Conservation (phyloP, 2,329 filamentous ascomycete species). For the Arachnomyces sp. region DNA sequence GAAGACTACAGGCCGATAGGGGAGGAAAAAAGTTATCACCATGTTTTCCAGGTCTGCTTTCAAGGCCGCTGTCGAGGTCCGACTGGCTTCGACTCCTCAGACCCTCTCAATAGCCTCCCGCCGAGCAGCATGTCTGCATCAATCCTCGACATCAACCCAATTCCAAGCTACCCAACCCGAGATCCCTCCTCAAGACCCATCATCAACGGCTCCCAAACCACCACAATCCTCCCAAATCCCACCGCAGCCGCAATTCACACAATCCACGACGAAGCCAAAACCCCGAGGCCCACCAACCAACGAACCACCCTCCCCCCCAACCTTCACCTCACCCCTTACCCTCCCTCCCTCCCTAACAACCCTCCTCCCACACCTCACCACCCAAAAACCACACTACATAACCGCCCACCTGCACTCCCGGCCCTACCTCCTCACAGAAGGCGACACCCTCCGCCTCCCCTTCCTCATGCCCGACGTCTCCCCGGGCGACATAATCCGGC, state of each 20-base stretch:
- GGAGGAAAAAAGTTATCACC: conserved; percentile 7
- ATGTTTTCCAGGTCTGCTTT: conserved; percentile 33
- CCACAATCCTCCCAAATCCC: conserved; percentile 19
- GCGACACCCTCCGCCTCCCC: conserved; percentile 67
- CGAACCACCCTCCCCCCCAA: conserved; percentile 31
- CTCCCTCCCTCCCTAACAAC: conserved; percentile 34
- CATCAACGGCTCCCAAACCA: conserved; percentile 12
- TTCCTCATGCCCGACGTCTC: conserved; percentile 68
- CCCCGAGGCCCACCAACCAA: conserved; percentile 9
- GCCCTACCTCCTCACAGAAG: conserved; percentile 48
- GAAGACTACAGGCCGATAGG: conserved; percentile 8
- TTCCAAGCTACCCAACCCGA: conserved; percentile 23
- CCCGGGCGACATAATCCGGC: conserved; percentile 75
- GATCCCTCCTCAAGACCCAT: conserved; percentile 18
- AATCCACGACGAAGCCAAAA: conserved; percentile 9
- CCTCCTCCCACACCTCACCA: conserved; percentile 36
- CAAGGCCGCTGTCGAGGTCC: conserved; percentile 11
- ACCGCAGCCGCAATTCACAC: conserved; percentile 7
- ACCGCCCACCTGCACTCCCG: conserved; percentile 40
- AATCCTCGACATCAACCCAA: conserved; percentile 24
- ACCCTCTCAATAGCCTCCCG: conserved; percentile 3
- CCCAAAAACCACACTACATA: conserved; percentile 41
- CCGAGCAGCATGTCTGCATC: conserved; percentile 31
- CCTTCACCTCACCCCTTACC: conserved; percentile 30
- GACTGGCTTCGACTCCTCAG: conserved; percentile 18